These are phyloP conservation scores for Leucaena leucocephala DNA, from an alignment of 306 rosid genomes.

Conservation along the genomic window DNA sequence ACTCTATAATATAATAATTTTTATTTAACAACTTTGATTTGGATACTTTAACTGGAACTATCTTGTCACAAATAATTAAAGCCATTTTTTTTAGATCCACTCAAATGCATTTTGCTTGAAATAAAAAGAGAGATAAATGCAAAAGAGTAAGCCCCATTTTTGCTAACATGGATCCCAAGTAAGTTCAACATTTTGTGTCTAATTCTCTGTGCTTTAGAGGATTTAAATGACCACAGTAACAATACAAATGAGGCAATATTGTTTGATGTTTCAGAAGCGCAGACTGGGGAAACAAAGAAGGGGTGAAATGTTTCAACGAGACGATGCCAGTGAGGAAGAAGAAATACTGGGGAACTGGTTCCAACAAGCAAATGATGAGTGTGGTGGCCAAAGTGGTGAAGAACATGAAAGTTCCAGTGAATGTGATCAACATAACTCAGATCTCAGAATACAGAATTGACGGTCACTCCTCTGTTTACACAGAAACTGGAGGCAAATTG, in stretches of 20 bases:
- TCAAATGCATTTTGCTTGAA: background rate
- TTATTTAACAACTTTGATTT: background rate
- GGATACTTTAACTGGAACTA: background rate
- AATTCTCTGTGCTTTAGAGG: too few relatives aligned
- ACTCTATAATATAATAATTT: background rate
- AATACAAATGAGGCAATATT: conserved; percentile 2
- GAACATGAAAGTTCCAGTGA: conserved; percentile 75
- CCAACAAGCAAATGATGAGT: conserved; percentile 76
- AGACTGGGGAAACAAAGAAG: conserved; percentile 53
- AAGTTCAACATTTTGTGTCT: too few relatives aligned
- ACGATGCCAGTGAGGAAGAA: conserved; percentile 65
- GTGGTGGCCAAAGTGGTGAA: conserved; percentile 62
- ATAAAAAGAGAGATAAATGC: background rate
- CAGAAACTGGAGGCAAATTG: conserved; percentile 71
- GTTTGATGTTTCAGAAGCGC: conserved; percentile 40
- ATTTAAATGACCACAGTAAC: too few relatives aligned
- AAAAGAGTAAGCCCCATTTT: background rate
- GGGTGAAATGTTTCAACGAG: conserved; percentile 52
- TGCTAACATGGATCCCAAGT: background rate
- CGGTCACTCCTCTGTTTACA: conserved; percentile 78
- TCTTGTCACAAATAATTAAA: background rate
- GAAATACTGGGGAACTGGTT: conserved; percentile 88
- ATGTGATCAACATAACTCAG: conserved; percentile 76
- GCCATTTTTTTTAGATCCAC: background rate
- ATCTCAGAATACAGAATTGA: conserved; percentile 84